Evolutionary conservation across 352 stramenopile species (phyloP).

Genomic region (Phytophthora constricta): DNA sequence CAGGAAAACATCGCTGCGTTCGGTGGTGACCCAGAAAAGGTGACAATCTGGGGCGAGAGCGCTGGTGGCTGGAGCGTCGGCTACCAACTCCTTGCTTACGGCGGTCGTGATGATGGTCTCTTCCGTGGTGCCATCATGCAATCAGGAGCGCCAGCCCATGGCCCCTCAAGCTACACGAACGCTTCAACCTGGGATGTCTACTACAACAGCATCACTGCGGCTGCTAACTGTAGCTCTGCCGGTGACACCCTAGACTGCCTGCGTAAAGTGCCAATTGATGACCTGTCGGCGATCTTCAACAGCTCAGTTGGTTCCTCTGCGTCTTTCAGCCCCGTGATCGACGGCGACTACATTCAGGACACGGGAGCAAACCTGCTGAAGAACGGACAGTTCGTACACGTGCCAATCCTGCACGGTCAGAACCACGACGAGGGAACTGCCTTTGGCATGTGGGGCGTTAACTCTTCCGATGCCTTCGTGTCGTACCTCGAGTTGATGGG

Average conservation of each 20-base stretch:
- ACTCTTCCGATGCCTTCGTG: slow-evolving; percentile 23
- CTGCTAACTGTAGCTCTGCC: slow-evolving; percentile 24
- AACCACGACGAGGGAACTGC: slow-evolving; percentile 39
- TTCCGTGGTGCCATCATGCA: slow-evolving; percentile 36
- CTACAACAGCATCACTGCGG: slow-evolving; percentile 31
- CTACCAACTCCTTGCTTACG: slow-evolving; percentile 34
- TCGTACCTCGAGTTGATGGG: slow-evolving; percentile 14
- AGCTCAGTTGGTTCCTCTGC: slow-evolving; percentile 23
- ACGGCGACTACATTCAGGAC: slow-evolving; percentile 35
- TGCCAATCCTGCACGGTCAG: slow-evolving; percentile 23
- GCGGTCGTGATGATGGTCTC: slow-evolving; percentile 28
- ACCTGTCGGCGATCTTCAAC: slow-evolving; percentile 27
- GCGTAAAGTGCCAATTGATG: slow-evolving; percentile 26
- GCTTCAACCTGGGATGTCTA: slow-evolving; percentile 27
- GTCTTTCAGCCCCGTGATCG: slow-evolving; percentile 18
- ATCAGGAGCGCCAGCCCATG: slow-evolving; percentile 20
- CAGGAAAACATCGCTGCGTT: slow-evolving; percentile 31
- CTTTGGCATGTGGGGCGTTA: slow-evolving; percentile 16
- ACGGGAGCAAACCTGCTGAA: slow-evolving; percentile 14
- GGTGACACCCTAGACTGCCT: slow-evolving; percentile 28
- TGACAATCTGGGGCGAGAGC: slow-evolving; percentile 29
- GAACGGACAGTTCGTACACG: slow-evolving; percentile 31
- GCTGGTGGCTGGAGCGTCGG: slow-evolving; percentile 51
- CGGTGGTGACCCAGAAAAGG: slow-evolving; percentile 20
- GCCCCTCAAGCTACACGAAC: slow-evolving; percentile 12